phyloP scores from a whole-genome alignment of 2,329 filamentous ascomycete species.

The Epichloe sylvatica region DNA sequence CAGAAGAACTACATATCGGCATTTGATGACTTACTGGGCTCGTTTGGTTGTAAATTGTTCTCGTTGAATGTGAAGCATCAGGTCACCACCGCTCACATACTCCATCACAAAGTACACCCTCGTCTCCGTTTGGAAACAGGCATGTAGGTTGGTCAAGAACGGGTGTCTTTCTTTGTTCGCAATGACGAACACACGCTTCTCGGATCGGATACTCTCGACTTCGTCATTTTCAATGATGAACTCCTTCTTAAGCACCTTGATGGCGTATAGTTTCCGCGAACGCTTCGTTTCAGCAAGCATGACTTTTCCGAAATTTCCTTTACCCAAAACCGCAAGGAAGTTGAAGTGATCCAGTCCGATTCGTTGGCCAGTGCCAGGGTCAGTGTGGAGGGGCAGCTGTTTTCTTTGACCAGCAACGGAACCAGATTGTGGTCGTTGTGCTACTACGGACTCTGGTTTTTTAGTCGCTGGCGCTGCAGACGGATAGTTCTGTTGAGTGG shows the following conservation, averaged over 20 bases:
- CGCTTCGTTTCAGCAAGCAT: slow-evolving; percentile 98
- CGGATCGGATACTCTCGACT: slow-evolving; percentile 92
- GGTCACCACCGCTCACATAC: slow-evolving; percentile 93
- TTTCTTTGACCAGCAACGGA: slow-evolving; percentile 31
- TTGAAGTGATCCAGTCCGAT: slow-evolving; percentile 98
- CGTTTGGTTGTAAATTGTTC: slow-evolving; percentile 92
- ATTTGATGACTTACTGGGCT: slow-evolving; percentile 60
- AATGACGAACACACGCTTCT: slow-evolving; percentile 93
- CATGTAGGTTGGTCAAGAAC: slow-evolving; percentile 87
- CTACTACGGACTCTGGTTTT: slow-evolving; percentile 25
- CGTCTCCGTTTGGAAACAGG: slow-evolving; percentile 98
- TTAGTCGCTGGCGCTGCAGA: slow-evolving; percentile 13
- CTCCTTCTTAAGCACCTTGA: slow-evolving; percentile 98
- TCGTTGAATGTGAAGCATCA: slow-evolving; percentile 98
- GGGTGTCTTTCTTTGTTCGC: slow-evolving; percentile 95
- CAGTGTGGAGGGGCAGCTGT: slow-evolving; percentile 55
- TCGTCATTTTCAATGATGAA: slow-evolving; percentile 99
- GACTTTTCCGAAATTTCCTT: slow-evolving; percentile 99
- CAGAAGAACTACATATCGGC: too few species aligned
- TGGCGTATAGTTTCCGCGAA: slow-evolving; percentile 83
- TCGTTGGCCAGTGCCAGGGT: slow-evolving; percentile 60
- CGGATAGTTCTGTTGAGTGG: slow-evolving; percentile 25
- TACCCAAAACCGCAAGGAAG: slow-evolving; percentile 92
- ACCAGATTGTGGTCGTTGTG: slow-evolving; percentile 17
- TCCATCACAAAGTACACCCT: slow-evolving; percentile 99